These are phyloP conservation scores for Tricholoma terreum DNA, from an alignment of 768 basidiomycete genomes.

Conservation along the genomic window DNA sequence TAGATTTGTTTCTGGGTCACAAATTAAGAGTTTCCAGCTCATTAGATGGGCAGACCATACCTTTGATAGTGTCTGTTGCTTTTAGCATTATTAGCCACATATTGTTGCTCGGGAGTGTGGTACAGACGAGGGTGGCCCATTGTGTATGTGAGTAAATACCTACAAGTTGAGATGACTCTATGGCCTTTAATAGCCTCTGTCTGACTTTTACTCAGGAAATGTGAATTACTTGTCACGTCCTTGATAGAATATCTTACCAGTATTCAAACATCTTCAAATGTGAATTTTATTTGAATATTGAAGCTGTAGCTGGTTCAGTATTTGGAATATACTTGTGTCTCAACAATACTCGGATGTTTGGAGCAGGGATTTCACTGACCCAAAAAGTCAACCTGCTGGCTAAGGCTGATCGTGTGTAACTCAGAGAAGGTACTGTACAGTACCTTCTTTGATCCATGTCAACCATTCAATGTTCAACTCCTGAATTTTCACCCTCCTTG, in stretches of 20 bases:
- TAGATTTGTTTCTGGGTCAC: not conserved
- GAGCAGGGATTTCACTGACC: not conserved
- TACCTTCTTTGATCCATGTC: not conserved
- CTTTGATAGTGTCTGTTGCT: conserved; percentile 15
- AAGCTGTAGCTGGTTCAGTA: not conserved
- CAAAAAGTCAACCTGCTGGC: not conserved
- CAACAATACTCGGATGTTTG: not conserved
- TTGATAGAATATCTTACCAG: not conserved
- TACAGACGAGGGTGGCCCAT: conserved; percentile 15
- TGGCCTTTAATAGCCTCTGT: not conserved
- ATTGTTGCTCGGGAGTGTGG: conserved; percentile 13
- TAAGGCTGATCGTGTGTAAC: not conserved
- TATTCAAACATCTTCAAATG: not conserved
- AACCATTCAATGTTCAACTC: no score
- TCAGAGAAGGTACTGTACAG: not conserved
- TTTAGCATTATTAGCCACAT: conserved; percentile 15
- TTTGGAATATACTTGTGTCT: not conserved
- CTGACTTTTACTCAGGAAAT: conserved; percentile 15
- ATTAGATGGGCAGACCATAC: conserved; percentile 3
- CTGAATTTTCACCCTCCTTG: not conserved
- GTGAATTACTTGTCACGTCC: not conserved
- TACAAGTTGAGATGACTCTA: not conserved
- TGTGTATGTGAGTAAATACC: not conserved
- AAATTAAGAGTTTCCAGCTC: not conserved
- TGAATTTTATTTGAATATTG: not conserved